Percentiles rank a stretch among this genome's conserved stretches.
Conservation (phyloP, 257 asterid genomes). For the Ballota nigra region DNA sequence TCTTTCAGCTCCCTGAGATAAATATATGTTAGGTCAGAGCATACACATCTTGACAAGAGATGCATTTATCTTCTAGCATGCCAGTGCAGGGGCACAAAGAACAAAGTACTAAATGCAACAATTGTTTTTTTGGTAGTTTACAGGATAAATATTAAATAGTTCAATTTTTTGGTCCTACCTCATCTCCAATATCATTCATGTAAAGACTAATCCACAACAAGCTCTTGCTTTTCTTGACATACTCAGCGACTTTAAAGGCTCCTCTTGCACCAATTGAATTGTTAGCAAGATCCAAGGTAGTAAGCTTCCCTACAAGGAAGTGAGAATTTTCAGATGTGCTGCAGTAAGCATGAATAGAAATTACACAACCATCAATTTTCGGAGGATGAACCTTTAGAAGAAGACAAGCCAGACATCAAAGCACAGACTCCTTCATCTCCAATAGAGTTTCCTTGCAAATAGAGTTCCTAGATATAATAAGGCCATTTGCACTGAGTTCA, state of each 20-base stretch:
- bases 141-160: neutral
- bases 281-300: conserved; percentile 77
- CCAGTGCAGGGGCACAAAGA: conserved; percentile 15
- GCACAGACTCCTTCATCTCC: conserved; percentile 96
- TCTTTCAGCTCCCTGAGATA: conserved; percentile 76
- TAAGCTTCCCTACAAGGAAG: conserved; percentile 60
- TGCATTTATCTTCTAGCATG: neutral
- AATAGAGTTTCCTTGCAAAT: conserved; percentile 83
- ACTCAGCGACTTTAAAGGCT: conserved; percentile 84
- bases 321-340: conserved; percentile 16
- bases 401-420: conserved; percentile 72
- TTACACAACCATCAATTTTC: neutral
- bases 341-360: conserved; percentile 9
- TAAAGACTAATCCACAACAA: conserved; percentile 81
- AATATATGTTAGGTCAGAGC: conserved; percentile 11
- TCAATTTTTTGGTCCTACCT: conserved; percentile 41
- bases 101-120: neutral
- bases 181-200: conserved; percentile 93
- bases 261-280: conserved; percentile 78
- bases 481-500: conserved; percentile 17
- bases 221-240: conserved; percentile 72
- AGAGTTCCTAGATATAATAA: conserved; percentile 63
- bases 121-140: neutral
- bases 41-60: neutral
- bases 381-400: conserved; percentile 59